These are phyloP conservation scores for Arachis stenosperma DNA, from an alignment of 306 rosid species.

Conservation along the genomic window DNA sequence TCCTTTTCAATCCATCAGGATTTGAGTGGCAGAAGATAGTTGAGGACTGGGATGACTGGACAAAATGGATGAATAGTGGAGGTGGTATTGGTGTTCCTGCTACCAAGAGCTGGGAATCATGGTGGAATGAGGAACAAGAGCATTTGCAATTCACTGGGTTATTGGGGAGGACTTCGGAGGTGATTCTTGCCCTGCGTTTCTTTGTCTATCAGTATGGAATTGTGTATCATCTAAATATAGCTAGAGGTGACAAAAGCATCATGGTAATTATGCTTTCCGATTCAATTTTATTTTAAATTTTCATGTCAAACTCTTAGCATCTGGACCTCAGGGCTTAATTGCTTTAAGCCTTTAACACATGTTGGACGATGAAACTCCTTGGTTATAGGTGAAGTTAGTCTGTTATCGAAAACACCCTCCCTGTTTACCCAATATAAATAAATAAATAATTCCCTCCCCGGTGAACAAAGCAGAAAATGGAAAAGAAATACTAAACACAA, in stretches of 20 bases:
- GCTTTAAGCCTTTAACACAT: background rate
- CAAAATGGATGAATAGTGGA: slow-evolving; percentile 84
- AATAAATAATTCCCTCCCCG: background rate
- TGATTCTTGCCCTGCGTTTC: slow-evolving; percentile 79
- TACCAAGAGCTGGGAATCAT: slow-evolving; percentile 96
- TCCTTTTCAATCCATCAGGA: slow-evolving; percentile 95
- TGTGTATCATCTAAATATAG: slow-evolving; percentile 79
- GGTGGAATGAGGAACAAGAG: slow-evolving; percentile 99
- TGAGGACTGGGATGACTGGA: slow-evolving; percentile 98
- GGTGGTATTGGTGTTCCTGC: slow-evolving; percentile 98
- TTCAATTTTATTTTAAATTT: slow-evolving; percentile 26
- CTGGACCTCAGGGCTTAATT: slow-evolving; percentile 38
- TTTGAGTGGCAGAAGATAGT: slow-evolving; percentile 99
- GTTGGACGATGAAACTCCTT: background rate
- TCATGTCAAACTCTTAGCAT: slow-evolving; percentile 27
- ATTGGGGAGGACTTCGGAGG: slow-evolving; percentile 79
- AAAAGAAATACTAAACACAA: slow-evolving; percentile 3
- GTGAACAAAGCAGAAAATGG: slow-evolving; percentile 9
- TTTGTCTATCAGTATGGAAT: slow-evolving; percentile 90
- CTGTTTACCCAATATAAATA: background rate
- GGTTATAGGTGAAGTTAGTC: background rate
- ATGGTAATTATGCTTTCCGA: slow-evolving; percentile 53
- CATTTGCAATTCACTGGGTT: slow-evolving; percentile 79
- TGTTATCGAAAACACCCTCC: slow-evolving; percentile 16
- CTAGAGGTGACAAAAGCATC: slow-evolving; percentile 63